phyloP scores from a whole-genome alignment of 2,329 filamentous ascomycete species.

The Aspergillus brasiliensis region DNA sequence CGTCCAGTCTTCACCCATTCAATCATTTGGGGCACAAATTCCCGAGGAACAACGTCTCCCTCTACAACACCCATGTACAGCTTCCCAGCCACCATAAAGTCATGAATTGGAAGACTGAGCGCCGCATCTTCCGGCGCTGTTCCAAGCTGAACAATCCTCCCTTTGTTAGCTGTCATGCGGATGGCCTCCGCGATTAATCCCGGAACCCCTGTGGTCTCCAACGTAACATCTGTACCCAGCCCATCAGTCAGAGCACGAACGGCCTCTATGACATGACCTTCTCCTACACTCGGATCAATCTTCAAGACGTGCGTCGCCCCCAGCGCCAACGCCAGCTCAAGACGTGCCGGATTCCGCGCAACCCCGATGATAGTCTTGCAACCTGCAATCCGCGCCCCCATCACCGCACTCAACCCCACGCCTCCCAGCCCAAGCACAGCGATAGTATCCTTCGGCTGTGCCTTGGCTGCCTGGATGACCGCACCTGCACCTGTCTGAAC shows the following conservation, averaged over 20 bases:
- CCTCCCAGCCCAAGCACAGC: slow-evolving; percentile 48
- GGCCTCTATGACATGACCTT: slow-evolving; percentile 33
- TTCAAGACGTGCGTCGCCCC: slow-evolving; percentile 43
- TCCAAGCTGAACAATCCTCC: slow-evolving; percentile 55
- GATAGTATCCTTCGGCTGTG: neutral
- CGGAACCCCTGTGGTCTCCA: slow-evolving; percentile 55
- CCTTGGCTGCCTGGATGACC: slow-evolving; percentile 4
- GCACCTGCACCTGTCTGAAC: slow-evolving; percentile 10
- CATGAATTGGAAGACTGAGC: slow-evolving; percentile 47
- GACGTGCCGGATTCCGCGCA: slow-evolving; percentile 40
- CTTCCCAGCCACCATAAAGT: slow-evolving; percentile 52
- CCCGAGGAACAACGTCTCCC: slow-evolving; percentile 45
- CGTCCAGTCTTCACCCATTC: slow-evolving; percentile 51
- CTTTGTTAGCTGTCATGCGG: slow-evolving; percentile 47
- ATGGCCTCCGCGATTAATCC: slow-evolving; percentile 48
- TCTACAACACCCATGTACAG: slow-evolving; percentile 53
- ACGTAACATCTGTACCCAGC: slow-evolving; percentile 47
- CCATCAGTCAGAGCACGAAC: slow-evolving; percentile 40
- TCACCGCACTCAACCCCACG: slow-evolving; percentile 51
- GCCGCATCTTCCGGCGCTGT: slow-evolving; percentile 48
- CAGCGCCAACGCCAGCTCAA: slow-evolving; percentile 43
- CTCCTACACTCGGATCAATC: slow-evolving; percentile 30
- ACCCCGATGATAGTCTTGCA: slow-evolving; percentile 45
- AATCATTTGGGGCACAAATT: slow-evolving; percentile 52
- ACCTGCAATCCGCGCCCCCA: slow-evolving; percentile 50